phyloP scores from a whole-genome alignment of 2,329 filamentous ascomycete genomes.

The Aspergillus sp. region DNA sequence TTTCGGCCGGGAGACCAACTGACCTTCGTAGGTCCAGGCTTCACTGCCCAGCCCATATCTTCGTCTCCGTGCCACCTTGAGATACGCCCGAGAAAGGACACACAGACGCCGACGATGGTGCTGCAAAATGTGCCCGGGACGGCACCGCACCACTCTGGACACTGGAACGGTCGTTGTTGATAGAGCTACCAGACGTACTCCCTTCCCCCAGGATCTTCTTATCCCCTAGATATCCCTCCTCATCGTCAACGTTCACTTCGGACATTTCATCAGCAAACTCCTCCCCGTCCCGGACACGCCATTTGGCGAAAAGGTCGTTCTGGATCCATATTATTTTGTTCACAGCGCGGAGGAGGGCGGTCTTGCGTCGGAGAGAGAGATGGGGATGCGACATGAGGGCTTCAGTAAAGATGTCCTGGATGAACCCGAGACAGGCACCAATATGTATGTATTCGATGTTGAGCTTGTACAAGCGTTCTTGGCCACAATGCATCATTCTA shows the following conservation, averaged over 20 bases:
- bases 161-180: constrained; percentile 24
- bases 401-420: constrained; percentile 69
- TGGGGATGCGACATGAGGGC: constrained; percentile 65
- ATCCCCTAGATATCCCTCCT: constrained; percentile 57
- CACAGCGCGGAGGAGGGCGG: constrained; percentile 64
- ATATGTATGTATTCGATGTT: constrained; percentile 78
- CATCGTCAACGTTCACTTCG: constrained; percentile 41
- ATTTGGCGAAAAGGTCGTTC: constrained; percentile 78
- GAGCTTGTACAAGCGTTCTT: constrained; percentile 61
- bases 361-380: constrained; percentile 59
- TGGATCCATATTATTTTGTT: constrained; percentile 82
- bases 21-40: constrained; percentile 1
- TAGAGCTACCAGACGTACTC: constrained; percentile 17
- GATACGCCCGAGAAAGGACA: constrained; percentile 6
- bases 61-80: constrained; percentile 6
- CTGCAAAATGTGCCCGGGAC: constrained; percentile 8
- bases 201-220: constrained; percentile 45
- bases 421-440: constrained; percentile 61
- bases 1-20: neutral
- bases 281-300: constrained; percentile 63
- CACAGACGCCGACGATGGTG: constrained; percentile 21
- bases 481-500: constrained; percentile 72
- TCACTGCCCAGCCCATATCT: constrained; percentile 10
- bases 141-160: constrained; percentile 12
- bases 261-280: constrained; percentile 46